phyloP scores from a whole-genome alignment of 352 stramenopile species.

The Globisporangium parvum region DNA sequence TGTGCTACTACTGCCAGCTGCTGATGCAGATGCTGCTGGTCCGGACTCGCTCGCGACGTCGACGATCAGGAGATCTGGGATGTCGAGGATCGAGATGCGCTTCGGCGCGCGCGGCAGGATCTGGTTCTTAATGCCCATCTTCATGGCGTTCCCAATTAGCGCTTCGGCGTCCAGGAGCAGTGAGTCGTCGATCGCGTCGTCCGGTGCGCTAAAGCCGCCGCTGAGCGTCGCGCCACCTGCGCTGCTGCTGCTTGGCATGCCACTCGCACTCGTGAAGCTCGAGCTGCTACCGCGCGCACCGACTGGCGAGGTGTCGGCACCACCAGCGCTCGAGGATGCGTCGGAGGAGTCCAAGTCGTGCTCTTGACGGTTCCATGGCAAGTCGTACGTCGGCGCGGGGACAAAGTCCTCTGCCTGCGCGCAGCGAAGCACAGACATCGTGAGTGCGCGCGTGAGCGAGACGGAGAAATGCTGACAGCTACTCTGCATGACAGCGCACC shows the following conservation, averaged over 20 bases:
- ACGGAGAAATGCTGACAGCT: no score
- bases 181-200: constrained; percentile 39
- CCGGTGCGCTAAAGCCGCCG: no score
- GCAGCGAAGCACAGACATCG: constrained; percentile 11
- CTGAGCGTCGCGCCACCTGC: no score
- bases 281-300: constrained; percentile 2
- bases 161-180: constrained; percentile 61
- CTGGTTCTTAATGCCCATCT: constrained; percentile 64
- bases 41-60: constrained; percentile 19
- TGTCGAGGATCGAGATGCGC: constrained; percentile 61
- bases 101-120: constrained; percentile 42
- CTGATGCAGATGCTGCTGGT: no score
- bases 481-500: background rate
- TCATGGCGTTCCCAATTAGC: constrained; percentile 63
- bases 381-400: constrained; percentile 29
- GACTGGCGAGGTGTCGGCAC: constrained; percentile 8
- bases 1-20: no score
- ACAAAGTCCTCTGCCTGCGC: constrained; percentile 7
- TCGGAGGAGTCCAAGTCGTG: constrained; percentile 15
- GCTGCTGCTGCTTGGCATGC: no score
- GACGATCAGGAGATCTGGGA: constrained; percentile 62
- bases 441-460: no score
- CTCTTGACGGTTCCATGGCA: constrained; percentile 57
- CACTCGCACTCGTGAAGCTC: constrained; percentile 1
- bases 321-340: constrained; percentile 1